Evolutionary conservation across 1,139 yeast species (phyloP).

Genomic region (Pichia sp.): DNA sequence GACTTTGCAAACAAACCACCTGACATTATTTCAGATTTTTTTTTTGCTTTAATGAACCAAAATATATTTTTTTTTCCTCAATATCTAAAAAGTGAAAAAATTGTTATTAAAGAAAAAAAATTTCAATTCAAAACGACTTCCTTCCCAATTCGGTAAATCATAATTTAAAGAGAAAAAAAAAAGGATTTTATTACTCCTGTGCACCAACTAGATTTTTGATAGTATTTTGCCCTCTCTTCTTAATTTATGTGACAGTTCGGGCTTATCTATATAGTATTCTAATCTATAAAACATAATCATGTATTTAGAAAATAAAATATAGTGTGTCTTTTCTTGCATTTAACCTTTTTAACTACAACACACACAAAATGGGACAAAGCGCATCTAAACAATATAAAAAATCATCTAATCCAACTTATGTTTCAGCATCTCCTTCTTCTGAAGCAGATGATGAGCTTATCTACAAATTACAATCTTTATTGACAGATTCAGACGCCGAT

Average conservation of each 20-base stretch:
- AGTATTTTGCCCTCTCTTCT: too few relatives aligned
- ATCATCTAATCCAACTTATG: conserved; percentile 18
- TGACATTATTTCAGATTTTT: conserved; percentile 9
- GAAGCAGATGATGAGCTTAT: conserved; percentile 27
- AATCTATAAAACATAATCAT: too few relatives aligned
- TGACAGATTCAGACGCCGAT: conserved; percentile 6
- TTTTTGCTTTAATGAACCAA: too few relatives aligned
- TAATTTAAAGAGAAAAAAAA: too few relatives aligned
- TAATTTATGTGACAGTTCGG: too few relatives aligned
- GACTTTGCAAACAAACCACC: conserved; percentile 35
- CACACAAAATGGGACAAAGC: conserved; percentile 24
- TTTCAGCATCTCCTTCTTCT: conserved; percentile 9
- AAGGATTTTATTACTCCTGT: background rate
- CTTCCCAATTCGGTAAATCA: conserved; percentile 2
- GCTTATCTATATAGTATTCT: too few relatives aligned
- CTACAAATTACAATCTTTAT: conserved; percentile 24
- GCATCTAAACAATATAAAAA: conserved; percentile 19
- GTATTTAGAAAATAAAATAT: too few relatives aligned
- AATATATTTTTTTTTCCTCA: too few relatives aligned
- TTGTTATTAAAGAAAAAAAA: background rate
- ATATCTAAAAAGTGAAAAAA: background rate
- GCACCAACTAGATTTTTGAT: background rate
- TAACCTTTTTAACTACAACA: background rate
- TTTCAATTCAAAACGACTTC: conserved; percentile 1
- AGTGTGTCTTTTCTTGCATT: background rate